Evolutionary conservation across 345 rosid genomes (phyloP).

Genomic region (Alliaria petiolata): DNA sequence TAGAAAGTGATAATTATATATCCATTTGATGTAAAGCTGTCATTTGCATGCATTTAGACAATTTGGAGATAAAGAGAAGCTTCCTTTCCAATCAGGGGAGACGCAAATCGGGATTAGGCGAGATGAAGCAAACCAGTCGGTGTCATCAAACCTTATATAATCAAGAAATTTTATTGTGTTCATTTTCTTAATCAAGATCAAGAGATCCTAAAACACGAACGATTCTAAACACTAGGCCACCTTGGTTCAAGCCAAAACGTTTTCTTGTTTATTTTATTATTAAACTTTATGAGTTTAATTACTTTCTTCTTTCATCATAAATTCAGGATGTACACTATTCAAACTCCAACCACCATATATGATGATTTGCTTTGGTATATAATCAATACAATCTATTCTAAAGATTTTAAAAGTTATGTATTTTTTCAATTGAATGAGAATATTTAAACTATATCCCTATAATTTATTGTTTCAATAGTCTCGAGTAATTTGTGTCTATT

Average conservation of each 20-base stretch:
- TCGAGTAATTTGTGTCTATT: too few species aligned
- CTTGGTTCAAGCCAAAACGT: background rate
- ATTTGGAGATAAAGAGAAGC: constrained; percentile 20
- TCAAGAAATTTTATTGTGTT: background rate
- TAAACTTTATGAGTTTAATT: background rate
- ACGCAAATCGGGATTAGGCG: background rate
- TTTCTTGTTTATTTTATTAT: background rate
- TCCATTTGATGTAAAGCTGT: constrained; percentile 16
- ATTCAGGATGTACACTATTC: background rate
- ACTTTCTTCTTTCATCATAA: background rate
- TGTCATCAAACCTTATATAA: background rate
- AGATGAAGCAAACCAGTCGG: background rate
- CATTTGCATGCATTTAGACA: constrained; percentile 32
- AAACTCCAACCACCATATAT: background rate
- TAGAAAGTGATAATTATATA: background rate
- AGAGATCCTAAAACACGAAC: background rate
- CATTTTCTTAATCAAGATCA: background rate
- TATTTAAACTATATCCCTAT: background rate
- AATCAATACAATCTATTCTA: background rate
- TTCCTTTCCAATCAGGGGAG: constrained; percentile 12
- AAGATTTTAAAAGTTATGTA: background rate
- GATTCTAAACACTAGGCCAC: background rate
- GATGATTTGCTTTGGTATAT: background rate
- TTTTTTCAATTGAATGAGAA: background rate
- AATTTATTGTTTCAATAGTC: background rate